Conservation (phyloP, 768 basidiomycete species). For the Lepiota venenata region DNA sequence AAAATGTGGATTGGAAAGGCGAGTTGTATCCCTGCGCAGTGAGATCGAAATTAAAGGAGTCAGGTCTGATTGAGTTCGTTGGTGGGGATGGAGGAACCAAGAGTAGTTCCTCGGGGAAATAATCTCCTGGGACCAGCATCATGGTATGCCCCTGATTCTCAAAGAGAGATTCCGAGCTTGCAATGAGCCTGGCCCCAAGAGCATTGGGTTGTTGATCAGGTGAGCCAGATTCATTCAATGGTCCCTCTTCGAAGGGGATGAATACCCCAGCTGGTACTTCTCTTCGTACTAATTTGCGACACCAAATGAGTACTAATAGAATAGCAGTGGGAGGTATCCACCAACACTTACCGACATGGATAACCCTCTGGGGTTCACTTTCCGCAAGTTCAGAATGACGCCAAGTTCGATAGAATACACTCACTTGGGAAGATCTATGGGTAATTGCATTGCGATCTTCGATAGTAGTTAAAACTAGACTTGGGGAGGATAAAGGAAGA, state of each 20-base stretch:
- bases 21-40: neutral
- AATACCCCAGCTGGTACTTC: too few species aligned
- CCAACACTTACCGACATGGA: constrained; percentile 1
- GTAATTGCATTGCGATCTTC: neutral
- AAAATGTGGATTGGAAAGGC: neutral
- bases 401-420: neutral
- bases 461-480: too few species aligned
- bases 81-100: neutral
- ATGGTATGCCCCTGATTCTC: neutral
- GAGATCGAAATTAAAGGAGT: neutral
- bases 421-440: neutral
- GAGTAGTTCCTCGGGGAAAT: neutral
- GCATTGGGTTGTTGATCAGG: neutral
- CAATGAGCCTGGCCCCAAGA: neutral
- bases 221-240: too few species aligned
- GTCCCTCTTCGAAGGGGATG: too few species aligned
- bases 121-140: neutral
- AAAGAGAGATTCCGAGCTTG: neutral
- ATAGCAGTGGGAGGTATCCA: too few species aligned
- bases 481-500: too few species aligned
- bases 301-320: too few species aligned
- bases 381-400: neutral
- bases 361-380: neutral
- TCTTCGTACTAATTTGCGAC: too few species aligned
- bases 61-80: neutral